Base-by-base conservation (phyloP, 805 yeast genomes). In the Sugiyamaella lignohabitans region DNA sequence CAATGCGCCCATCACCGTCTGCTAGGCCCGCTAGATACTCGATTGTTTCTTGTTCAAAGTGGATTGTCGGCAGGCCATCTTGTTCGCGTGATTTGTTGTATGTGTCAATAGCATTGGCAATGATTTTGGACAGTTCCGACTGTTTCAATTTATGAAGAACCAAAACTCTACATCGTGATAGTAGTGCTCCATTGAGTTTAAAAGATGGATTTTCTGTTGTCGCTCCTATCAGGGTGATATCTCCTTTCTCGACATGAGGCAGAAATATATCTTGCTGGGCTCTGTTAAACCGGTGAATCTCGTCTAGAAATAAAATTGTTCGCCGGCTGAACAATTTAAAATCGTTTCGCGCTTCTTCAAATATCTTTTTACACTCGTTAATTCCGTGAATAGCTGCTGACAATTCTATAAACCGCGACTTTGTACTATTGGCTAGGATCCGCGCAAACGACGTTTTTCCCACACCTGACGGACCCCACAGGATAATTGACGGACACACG, bases 381-480 rank as follows among this genome's bases (percentile, higher is more conserved):
- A 82, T 69, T 0, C 87, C 80, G 40, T 82, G 76, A 45, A 79
- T 75, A 0, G 97, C 86, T 0, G 97, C 98, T 46, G 95, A 85
- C 38, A 88, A 67, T 63, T 89, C 97, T 2, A 85, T 72, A 59
- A 87, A 80, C 39, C 80, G 69, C 40, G 79, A 70, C 38, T 52
- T 48, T 2, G 58, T 51, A 16, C 47, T 42, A 20, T 66, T 59
- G 0, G 88, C 81, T n/a, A 84, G 65, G 30, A 82, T 74, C n/a
- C 84, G 63, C 0, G 95, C 93, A 22, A 93, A 61, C 0, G 96
- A 83, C 0, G 98, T 93, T 60, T 93, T 93, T 0, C 72, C 93
- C 91, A 87, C 89, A 0, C 98, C 98, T 1, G 97, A 95, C 0
- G 95, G 95, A 0, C 99, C 99, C 85, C 93, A 84, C 3, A 93